phyloP scores from a whole-genome alignment of 257 asterid genomes.

The Primulina huaijiensis region DNA sequence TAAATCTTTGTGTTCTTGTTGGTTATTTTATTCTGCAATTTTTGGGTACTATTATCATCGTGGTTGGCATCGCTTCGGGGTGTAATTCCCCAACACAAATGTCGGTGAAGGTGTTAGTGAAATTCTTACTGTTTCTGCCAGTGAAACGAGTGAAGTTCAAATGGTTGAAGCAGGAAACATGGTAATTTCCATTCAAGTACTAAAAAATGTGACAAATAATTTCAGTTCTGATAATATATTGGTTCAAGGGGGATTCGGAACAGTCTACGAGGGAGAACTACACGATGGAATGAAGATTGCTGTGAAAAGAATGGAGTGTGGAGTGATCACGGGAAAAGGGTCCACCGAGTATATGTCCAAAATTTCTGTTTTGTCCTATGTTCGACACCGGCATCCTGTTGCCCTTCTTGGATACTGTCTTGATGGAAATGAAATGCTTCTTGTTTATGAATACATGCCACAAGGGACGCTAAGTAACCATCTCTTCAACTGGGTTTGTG shows the following conservation, averaged over 20 bases:
- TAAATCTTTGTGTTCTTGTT: too few species aligned
- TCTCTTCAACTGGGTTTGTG: slow-evolving; percentile 72
- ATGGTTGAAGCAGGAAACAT: slow-evolving; percentile 92
- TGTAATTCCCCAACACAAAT: too few species aligned
- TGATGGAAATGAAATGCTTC: slow-evolving; percentile 85
- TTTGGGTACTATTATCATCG: too few species aligned
- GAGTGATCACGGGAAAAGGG: slow-evolving; percentile 77
- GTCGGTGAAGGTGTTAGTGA: slow-evolving; percentile 56
- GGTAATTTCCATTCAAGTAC: slow-evolving; percentile 85
- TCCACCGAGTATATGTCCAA: slow-evolving; percentile 77
- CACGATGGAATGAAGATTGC: slow-evolving; percentile 94
- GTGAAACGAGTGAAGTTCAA: slow-evolving; percentile 58
- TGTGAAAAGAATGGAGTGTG: slow-evolving; percentile 90
- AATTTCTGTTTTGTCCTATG: slow-evolving; percentile 87
- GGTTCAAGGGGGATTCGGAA: slow-evolving; percentile 90
- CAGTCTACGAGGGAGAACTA: slow-evolving; percentile 81
- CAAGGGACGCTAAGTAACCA: slow-evolving; percentile 85
- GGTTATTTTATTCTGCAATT: too few species aligned
- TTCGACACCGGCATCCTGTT: slow-evolving; percentile 85
- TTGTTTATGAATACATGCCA: slow-evolving; percentile 88
- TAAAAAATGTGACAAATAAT: slow-evolving; percentile 72
- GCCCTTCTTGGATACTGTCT: slow-evolving; percentile 92
- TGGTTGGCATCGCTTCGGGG: too few species aligned
- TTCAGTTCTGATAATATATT: slow-evolving; percentile 65
- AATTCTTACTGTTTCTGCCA: slow-evolving; percentile 47